Conservation (phyloP, 2,329 filamentous ascomycete genomes). For the Aspergillus viridinutans region DNA sequence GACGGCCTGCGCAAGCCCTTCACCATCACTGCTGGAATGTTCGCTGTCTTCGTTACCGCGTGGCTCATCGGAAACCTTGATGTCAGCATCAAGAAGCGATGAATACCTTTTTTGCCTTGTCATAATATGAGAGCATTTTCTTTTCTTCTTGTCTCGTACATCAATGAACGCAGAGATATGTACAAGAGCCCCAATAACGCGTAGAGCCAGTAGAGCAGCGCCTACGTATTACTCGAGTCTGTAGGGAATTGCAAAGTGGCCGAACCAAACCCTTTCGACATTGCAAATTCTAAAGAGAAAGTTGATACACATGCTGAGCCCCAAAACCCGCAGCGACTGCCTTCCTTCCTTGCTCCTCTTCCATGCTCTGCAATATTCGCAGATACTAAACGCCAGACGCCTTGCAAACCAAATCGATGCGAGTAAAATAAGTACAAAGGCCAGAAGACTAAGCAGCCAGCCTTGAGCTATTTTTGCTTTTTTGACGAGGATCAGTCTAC, state of each 20-base stretch:
- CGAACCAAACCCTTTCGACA: background rate
- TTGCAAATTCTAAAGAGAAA: background rate
- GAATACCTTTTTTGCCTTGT: slow-evolving; percentile 15
- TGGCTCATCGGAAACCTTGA: slow-evolving; percentile 77
- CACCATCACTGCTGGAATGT: slow-evolving; percentile 68
- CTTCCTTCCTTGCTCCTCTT: background rate
- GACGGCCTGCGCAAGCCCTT: slow-evolving; percentile 81
- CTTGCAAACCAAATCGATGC: slow-evolving; percentile 12
- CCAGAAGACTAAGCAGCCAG: background rate
- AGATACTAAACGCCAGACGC: slow-evolving; percentile 14
- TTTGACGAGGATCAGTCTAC: slow-evolving; percentile 9
- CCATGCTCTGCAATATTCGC: background rate
- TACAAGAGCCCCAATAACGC: background rate
- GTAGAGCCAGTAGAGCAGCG: background rate
- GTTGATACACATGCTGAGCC: background rate
- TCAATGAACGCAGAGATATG: background rate
- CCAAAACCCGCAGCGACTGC: background rate
- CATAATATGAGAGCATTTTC: slow-evolving; percentile 6
- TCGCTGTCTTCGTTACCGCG: slow-evolving; percentile 68
- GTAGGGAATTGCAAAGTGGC: background rate
- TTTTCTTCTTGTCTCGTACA: slow-evolving; percentile 11
- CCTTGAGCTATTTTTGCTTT: background rate
- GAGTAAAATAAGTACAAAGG: background rate
- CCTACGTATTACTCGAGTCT: background rate
- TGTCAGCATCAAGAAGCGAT: slow-evolving; percentile 68